Percentiles rank a stretch among this genome's conserved stretches.
phyloP scores from a whole-genome alignment of 768 basidiomycete species.

The Boletus pseudopeckii region DNA sequence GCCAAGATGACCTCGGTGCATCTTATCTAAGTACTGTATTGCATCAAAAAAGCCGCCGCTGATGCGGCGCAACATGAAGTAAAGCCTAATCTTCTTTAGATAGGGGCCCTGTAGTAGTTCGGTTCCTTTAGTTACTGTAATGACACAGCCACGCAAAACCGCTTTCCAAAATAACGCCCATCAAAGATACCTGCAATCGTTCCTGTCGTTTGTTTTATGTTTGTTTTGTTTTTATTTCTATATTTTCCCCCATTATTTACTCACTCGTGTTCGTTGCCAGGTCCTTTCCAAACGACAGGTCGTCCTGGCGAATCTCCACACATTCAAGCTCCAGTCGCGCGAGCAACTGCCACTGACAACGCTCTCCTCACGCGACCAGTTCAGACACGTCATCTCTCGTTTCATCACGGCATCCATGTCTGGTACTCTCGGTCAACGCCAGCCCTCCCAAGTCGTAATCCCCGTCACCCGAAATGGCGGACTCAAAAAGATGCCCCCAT shows the following conservation, averaged over 20 bases:
- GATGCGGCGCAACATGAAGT: not conserved
- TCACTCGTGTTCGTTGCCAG: not conserved
- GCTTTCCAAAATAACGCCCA: slow-evolving; percentile 16
- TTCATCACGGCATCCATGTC: slow-evolving; percentile 53
- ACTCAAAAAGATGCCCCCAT: slow-evolving; percentile 78
- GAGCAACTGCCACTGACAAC: slow-evolving; percentile 42
- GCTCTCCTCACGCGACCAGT: slow-evolving; percentile 50
- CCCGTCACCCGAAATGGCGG: slow-evolving; percentile 32
- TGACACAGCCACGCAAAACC: slow-evolving; percentile 11
- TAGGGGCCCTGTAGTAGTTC: no score
- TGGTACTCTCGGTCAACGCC: slow-evolving; percentile 21
- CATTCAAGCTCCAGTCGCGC: slow-evolving; percentile 27
- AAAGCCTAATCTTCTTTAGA: not conserved
- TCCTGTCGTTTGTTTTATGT: slow-evolving; percentile 25
- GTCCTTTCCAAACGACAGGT: slow-evolving; percentile 25
- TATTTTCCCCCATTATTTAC: no score
- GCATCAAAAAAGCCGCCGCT: not conserved
- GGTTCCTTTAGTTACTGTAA: no score
- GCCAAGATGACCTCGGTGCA: not conserved
- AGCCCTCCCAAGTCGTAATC: slow-evolving; percentile 23
- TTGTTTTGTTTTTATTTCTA: not conserved
- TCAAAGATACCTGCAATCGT: slow-evolving; percentile 21
- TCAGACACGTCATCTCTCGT: slow-evolving; percentile 52
- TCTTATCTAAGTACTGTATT: not conserved
- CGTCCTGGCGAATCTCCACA: slow-evolving; percentile 30